phyloP scores from a whole-genome alignment of 129 eudicot species.

The Lactuca sativa region DNA sequence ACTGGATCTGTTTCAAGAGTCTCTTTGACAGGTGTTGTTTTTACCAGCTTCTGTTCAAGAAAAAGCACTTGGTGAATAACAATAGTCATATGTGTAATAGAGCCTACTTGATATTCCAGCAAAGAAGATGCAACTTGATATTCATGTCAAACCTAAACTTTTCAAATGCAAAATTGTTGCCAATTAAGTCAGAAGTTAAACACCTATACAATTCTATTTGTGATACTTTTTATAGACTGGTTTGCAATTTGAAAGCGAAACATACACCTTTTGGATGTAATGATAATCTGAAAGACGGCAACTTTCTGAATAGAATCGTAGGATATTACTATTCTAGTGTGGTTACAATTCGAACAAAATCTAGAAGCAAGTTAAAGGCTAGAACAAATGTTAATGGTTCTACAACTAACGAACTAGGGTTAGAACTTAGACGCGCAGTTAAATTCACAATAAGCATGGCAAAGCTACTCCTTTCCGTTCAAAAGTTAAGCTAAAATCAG shows the following conservation, averaged over 20 bases:
- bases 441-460: background rate
- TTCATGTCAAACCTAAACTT: no score
- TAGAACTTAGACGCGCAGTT: background rate
- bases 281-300: no score
- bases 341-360: background rate
- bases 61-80: background rate
- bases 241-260: no score
- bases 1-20: constrained; percentile 61
- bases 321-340: no score
- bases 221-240: no score
- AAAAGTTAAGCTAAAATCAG: background rate
- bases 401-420: constrained; percentile 15
- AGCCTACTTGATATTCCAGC: no score
- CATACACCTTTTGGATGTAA: no score
- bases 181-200: no score
- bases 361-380: constrained; percentile 3
- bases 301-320: no score
- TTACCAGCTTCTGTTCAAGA: constrained; percentile 34
- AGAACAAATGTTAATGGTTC: background rate
- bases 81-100: background rate
- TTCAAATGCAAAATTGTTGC: no score
- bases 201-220: no score
- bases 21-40: constrained; percentile 39
- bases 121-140: no score
- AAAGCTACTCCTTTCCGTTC: constrained; percentile 1